Evolutionary conservation across 2,329 filamentous ascomycete species (phyloP), one percentile per base, ranked within the genome.

Genomic region (Fusarium veterinarium): DNA sequence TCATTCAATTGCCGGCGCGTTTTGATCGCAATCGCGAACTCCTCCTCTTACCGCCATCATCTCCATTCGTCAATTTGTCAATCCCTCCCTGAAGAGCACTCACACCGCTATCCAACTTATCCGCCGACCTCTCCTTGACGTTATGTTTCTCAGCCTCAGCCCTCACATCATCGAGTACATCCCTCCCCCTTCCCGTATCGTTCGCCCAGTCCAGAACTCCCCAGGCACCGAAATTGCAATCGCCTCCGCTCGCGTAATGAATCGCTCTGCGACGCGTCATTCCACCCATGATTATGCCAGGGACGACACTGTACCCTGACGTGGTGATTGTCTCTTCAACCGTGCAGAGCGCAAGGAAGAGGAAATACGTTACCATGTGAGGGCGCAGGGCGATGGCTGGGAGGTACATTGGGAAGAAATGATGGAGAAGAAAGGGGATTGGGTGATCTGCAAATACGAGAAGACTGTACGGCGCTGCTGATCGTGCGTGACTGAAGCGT

Each of bases 281-380:
- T 14, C 87, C 87, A 45, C 86, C 84, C 83, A 88, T 84, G 68
- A 89, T 71, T 49, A 89, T 84, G 2, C 87, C 87, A 0, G 87
- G 87, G 0, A 89, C 81, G 11, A 89, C 82, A 20, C 85, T 88
- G 80, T 94, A 95, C 0, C 92, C 92, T 0, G 90, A 92, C 81
- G 89, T 90, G 33, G 90, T 84, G 52, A 93, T 83, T 1, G 90
- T 89, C 72, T 93, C 91, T 72, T 94, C 91, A 1, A 91, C 77
- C 6, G 91, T 92, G 69, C 88, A 87, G 31, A 94, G 78, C 0
- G 87, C 85, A 20, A 91, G 83, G 70, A 93, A 88, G 16, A 93
- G 76, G 62, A 93, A 86, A 82, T 91, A 94, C 0, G 91, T 93
- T n/a, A 94, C 84, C 8, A 94, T 85, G 79, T 95, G 92, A 40